Percentiles rank a stretch among this genome's conserved stretches.
These are phyloP conservation scores for Melocanna baccifera DNA, from an alignment of 176 grass and related monocot genomes.

Conservation along the genomic window DNA sequence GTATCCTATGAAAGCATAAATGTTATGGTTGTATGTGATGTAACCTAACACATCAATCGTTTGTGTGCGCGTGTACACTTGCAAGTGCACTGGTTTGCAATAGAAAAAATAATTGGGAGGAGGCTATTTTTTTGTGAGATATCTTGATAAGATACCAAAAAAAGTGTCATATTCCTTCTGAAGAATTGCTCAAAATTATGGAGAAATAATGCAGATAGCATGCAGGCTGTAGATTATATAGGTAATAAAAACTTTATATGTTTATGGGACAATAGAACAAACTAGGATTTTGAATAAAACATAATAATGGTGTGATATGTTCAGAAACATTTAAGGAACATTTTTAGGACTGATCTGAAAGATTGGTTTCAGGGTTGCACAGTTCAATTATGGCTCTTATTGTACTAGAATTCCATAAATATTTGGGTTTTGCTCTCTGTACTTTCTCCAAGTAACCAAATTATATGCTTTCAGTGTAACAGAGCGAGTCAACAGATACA, in stretches of 20 bases:
- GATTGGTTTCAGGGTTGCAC: background rate
- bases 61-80: constrained; percentile 22
- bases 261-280: background rate
- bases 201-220: background rate
- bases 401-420: background rate
- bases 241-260: background rate
- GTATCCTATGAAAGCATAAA: constrained; percentile 41
- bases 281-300: background rate
- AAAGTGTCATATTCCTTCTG: background rate
- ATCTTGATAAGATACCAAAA: background rate
- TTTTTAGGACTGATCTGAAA: background rate
- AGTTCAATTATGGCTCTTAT: background rate
- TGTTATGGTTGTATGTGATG: constrained; percentile 12
- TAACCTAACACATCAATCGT: constrained; percentile 8
- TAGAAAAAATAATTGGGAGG: background rate
- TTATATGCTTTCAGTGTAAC: background rate
- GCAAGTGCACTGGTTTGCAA: constrained; percentile 3
- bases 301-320: background rate
- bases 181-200: background rate
- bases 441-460: constrained; percentile 18
- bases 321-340: background rate
- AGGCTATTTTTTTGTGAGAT: background rate
- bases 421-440: background rate
- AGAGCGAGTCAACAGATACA: background rate
- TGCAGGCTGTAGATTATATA: background rate